A percentile compares a stretch with the other conserved stretches of the same genome.
Evolutionary conservation across 805 yeast genomes (phyloP).

Genomic region (Millerozyma acaciae): DNA sequence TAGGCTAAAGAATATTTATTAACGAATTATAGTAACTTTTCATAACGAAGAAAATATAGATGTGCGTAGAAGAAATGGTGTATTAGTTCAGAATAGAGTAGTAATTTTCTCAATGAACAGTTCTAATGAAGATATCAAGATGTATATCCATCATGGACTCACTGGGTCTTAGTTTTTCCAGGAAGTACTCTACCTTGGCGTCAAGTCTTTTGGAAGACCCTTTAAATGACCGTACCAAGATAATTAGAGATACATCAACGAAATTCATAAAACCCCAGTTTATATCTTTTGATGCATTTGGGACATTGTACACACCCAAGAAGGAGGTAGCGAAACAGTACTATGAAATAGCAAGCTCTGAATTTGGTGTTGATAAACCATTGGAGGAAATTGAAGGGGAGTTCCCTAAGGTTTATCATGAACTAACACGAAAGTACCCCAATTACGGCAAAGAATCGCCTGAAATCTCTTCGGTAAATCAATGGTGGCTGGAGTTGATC

Average conservation of each 20-base stretch:
- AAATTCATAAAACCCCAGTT: constrained; percentile 41
- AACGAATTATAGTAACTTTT: not conserved
- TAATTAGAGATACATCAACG: constrained; percentile 25
- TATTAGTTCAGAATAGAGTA: too few relatives aligned
- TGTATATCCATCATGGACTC: too few relatives aligned
- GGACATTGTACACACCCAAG: constrained; percentile 58
- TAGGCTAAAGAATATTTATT: too few relatives aligned
- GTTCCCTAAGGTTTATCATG: constrained; percentile 30
- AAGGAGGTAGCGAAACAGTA: constrained; percentile 54
- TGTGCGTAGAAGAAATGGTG: too few relatives aligned
- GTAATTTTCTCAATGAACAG: too few relatives aligned
- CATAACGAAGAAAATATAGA: too few relatives aligned
- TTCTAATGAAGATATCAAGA: too few relatives aligned
- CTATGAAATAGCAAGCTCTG: constrained; percentile 38
- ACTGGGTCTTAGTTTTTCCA: too few relatives aligned
- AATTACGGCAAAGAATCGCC: constrained; percentile 53
- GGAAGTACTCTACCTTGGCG: too few relatives aligned
- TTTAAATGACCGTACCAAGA: constrained; percentile 19
- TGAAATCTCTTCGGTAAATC: constrained; percentile 19
- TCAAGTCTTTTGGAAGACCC: constrained; percentile 25
- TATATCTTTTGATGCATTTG: constrained; percentile 66
- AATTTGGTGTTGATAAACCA: constrained; percentile 39
- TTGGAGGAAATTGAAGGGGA: constrained; percentile 20
- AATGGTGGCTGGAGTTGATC: constrained; percentile 61
- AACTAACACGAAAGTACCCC: constrained; percentile 42